Conservation (phyloP, 176 grass and related monocot genomes). For the Oryza glaberrima region DNA sequence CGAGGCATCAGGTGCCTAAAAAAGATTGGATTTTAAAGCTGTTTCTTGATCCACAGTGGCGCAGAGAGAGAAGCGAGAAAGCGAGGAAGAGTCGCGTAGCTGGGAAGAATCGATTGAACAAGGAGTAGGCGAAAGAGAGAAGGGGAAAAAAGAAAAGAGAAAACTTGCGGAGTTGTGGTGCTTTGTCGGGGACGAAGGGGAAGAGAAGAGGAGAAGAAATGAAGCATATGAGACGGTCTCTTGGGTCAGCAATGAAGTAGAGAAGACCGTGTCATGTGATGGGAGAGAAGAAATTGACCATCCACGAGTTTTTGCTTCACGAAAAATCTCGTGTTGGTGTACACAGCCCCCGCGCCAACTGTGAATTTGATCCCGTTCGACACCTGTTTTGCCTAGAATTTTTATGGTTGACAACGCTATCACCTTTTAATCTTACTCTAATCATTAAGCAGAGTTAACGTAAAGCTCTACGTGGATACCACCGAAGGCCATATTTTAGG, state of each 20-base stretch:
- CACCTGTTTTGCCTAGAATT: not conserved
- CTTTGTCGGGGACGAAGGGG: slow-evolving; percentile 4
- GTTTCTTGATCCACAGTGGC: slow-evolving; percentile 34
- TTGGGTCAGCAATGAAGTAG: slow-evolving; percentile 1
- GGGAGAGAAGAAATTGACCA: not conserved
- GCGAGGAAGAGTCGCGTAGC: too few relatives aligned
- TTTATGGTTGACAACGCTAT: too few relatives aligned
- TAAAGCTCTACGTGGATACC: not conserved
- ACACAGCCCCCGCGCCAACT: not conserved
- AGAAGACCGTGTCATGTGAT: not conserved
- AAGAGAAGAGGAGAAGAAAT: not conserved
- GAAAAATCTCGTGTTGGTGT: not conserved
- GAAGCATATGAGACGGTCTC: not conserved
- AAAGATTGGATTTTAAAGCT: slow-evolving; percentile 2
- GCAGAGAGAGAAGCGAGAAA: slow-evolving; percentile 16
- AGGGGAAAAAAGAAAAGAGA: slow-evolving; percentile 27
- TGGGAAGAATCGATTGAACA: not conserved
- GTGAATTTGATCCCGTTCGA: not conserved
- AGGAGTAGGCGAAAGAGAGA: not conserved
- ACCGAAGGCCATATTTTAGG: not conserved
- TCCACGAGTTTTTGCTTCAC: not conserved
- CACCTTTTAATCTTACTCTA: not conserved
- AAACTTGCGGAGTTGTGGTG: not conserved
- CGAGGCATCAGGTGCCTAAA: slow-evolving; percentile 16
- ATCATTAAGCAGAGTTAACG: not conserved